phyloP scores from a whole-genome alignment of 305 asterid genomes.

The Rubia balearica region DNA sequence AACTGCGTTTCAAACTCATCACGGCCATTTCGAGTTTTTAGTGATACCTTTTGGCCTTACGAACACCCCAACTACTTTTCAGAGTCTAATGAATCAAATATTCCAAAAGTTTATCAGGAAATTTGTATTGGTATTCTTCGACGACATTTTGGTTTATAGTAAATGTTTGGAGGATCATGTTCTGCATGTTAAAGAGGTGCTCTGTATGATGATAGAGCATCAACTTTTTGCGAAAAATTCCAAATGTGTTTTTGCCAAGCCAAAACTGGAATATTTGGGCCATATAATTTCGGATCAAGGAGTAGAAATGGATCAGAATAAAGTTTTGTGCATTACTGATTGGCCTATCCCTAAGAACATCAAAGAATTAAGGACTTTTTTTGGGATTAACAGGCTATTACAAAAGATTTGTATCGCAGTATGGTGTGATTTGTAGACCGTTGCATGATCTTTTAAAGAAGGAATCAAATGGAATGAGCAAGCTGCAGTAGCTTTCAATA shows the following conservation, averaged over 20 bases:
- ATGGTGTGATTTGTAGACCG: background rate
- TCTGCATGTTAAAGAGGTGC: background rate
- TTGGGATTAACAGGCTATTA: background rate
- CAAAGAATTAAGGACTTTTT: background rate
- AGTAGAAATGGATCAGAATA: background rate
- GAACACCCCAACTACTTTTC: background rate
- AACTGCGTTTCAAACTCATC: background rate
- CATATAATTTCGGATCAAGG: background rate
- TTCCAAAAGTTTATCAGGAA: background rate
- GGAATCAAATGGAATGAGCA: background rate
- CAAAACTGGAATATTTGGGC: background rate
- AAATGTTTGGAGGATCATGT: background rate
- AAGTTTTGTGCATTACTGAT: background rate
- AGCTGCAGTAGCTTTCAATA: background rate
- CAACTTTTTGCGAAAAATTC: background rate
- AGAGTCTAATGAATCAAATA: background rate
- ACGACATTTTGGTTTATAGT: background rate
- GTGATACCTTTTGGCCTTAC: background rate
- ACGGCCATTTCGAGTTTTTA: background rate
- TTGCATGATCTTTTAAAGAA: background rate
- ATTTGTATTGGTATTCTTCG: background rate
- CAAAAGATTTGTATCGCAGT: background rate
- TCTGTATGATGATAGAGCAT: background rate
- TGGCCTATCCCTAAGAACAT: background rate
- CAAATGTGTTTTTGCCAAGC: background rate